Evolutionary conservation across 2,329 filamentous ascomycete genomes (phyloP).

Genomic region (Mycosphaerella arachidis): DNA sequence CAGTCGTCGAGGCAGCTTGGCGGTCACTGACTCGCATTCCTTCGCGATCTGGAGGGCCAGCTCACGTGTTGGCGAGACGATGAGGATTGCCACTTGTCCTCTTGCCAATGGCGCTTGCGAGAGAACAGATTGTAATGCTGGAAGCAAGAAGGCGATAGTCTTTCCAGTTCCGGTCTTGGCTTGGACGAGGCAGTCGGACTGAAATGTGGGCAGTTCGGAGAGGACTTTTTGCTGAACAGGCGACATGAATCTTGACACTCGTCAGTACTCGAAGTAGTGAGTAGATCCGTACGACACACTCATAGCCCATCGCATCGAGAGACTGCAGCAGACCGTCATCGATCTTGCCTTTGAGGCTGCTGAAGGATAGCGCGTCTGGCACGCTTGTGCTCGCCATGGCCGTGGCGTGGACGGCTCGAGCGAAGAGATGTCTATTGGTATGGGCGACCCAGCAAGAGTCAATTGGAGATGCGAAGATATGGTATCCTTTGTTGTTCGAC

Average conservation of each 20-base stretch:
- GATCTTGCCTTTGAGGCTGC: conserved; percentile 23
- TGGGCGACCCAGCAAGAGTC: background rate
- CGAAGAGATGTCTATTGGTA: background rate
- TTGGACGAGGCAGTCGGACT: conserved; percentile 52
- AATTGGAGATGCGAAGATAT: too few relatives aligned
- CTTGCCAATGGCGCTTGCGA: conserved; percentile 64
- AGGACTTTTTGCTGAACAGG: conserved; percentile 53
- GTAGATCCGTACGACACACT: conserved; percentile 12
- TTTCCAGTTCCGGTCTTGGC: conserved; percentile 93
- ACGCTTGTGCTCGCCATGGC: conserved; percentile 10
- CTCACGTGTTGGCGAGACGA: conserved; percentile 74
- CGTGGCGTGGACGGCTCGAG: background rate
- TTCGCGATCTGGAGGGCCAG: conserved; percentile 59
- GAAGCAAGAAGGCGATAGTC: conserved; percentile 86
- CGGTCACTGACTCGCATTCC: conserved; percentile 80
- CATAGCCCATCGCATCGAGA: conserved; percentile 20
- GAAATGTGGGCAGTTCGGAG: conserved; percentile 46
- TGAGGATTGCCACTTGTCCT: conserved; percentile 80
- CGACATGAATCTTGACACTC: conserved; percentile 42
- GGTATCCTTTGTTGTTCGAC: background rate
- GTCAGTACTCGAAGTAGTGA: conserved; percentile 34
- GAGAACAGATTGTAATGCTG: conserved; percentile 79
- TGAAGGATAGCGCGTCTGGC: conserved; percentile 18
- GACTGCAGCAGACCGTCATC: conserved; percentile 21
- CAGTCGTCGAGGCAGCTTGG: conserved; percentile 77